A percentile compares a stretch with the other conserved stretches of the same genome.
Evolutionary conservation across 768 basidiomycete genomes (phyloP).

Genomic region (Mycena alexandri): DNA sequence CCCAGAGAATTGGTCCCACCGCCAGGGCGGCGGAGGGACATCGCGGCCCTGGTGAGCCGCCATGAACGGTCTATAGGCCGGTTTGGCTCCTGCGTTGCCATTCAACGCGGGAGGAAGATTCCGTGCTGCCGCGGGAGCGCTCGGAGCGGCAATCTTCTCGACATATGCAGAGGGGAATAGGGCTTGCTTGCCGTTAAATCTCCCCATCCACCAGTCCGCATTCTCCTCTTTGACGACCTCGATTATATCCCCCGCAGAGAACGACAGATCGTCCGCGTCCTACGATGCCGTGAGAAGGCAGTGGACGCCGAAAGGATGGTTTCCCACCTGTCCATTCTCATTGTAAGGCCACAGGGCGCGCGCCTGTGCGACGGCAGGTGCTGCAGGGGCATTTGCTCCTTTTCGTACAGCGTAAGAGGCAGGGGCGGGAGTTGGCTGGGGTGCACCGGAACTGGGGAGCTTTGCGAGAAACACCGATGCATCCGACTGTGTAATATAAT

Average conservation of each 20-base stretch:
- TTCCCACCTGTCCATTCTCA: conserved; percentile 63
- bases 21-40: conserved; percentile 52
- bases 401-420: conserved; percentile 34
- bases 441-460: conserved; percentile 51
- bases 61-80: conserved; percentile 58
- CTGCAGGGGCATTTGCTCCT: conserved; percentile 30
- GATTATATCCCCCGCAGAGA: conserved; percentile 80
- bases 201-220: conserved; percentile 90
- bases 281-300: conserved; percentile 43
- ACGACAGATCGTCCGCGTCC: conserved; percentile 86
- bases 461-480: conserved; percentile 63
- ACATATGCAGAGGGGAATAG: conserved; percentile 86
- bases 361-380: conserved; percentile 54
- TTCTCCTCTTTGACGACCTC: conserved; percentile 86
- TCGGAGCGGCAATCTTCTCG: conserved; percentile 57
- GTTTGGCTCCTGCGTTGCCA: conserved; percentile 43
- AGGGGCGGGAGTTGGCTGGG: conserved; percentile 29
- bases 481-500: conserved; percentile 64
- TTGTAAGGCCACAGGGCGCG: conserved; percentile 78
- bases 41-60: conserved; percentile 57
- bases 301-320: conserved; percentile 10
- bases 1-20: conserved; percentile 56
- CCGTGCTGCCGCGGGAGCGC: conserved; percentile 32
- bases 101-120: conserved; percentile 42
- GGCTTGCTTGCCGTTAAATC: conserved; percentile 62